phyloP scores from a whole-genome alignment of 257 asterid species.

The Ocimum tenuiflorum region DNA sequence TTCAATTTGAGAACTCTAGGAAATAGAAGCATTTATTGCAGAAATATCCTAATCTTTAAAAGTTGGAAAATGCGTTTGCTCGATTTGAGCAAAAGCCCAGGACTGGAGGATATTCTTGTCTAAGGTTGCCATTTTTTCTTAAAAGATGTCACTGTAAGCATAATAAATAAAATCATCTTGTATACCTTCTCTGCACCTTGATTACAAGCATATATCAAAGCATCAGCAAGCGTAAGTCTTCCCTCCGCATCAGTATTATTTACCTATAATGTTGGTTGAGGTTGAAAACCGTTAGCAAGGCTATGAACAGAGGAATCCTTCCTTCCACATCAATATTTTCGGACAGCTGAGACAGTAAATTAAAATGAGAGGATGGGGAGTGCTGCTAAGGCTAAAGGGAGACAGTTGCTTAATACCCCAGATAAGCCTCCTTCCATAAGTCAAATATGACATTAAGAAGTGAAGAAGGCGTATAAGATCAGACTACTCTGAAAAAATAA shows the following conservation, averaged over 20 bases:
- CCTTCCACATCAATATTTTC: neutral
- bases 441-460: constrained; percentile 1
- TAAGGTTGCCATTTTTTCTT: neutral
- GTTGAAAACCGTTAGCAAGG: neutral
- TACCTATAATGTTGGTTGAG: constrained; percentile 42
- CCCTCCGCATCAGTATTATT: constrained; percentile 99
- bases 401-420: neutral
- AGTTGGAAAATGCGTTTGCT: neutral
- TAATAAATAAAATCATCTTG: neutral
- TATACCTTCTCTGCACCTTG: constrained; percentile 96
- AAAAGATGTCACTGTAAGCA: neutral
- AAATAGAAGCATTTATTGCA: neutral
- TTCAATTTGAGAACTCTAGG: neutral
- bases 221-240: constrained; percentile 94
- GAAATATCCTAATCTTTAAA: neutral
- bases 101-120: neutral
- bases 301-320: neutral
- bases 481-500: neutral
- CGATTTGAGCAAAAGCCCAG: neutral
- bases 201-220: constrained; percentile 88
- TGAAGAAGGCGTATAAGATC: neutral
- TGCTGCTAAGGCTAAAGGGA: neutral
- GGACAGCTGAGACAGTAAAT: neutral
- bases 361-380: neutral
- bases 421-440: neutral